A percentile compares a stretch with the other conserved stretches of the same genome.
Evolutionary conservation across 768 basidiomycete genomes (phyloP).

Genomic region (Tricholoma hemisulphureum): DNA sequence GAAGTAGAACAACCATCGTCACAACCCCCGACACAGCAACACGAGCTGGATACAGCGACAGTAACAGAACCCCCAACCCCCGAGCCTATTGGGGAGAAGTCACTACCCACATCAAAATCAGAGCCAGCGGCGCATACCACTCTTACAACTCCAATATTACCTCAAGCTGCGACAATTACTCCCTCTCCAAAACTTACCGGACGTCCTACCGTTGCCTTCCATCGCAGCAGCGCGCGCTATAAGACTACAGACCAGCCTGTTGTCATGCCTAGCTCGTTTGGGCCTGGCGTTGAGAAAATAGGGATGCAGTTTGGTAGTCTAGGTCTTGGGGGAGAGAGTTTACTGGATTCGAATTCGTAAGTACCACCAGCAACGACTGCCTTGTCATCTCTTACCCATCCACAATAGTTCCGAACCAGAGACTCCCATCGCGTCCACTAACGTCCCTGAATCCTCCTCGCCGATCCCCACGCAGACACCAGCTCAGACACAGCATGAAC

Average conservation of each 20-base stretch:
- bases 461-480: slow-evolving; percentile 30
- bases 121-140: slow-evolving; percentile 37
- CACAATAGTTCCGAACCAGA: slow-evolving; percentile 17
- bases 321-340: slow-evolving; percentile 66
- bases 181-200: slow-evolving; percentile 52
- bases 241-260: slow-evolving; percentile 79
- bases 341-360: slow-evolving; percentile 54
- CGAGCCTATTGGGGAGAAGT: slow-evolving; percentile 29
- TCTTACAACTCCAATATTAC: slow-evolving; percentile 28
- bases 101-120: slow-evolving; percentile 26
- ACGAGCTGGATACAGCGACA: slow-evolving; percentile 30
- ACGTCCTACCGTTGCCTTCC: slow-evolving; percentile 51
- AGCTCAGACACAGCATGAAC: slow-evolving; percentile 29
- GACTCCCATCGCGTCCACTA: slow-evolving; percentile 13
- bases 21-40: slow-evolving; percentile 18
- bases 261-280: slow-evolving; percentile 73
- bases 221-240: slow-evolving; percentile 60
- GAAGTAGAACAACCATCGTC: slow-evolving; percentile 17
- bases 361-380: slow-evolving; percentile 25
- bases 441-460: slow-evolving; percentile 31
- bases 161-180: slow-evolving; percentile 38
- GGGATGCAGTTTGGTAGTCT: slow-evolving; percentile 91
- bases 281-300: slow-evolving; percentile 66
- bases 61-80: slow-evolving; percentile 29
- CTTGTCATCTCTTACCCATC: slow-evolving; percentile 1